Conservation (phyloP, 345 rosid genomes). For the Acer saccharum region DNA sequence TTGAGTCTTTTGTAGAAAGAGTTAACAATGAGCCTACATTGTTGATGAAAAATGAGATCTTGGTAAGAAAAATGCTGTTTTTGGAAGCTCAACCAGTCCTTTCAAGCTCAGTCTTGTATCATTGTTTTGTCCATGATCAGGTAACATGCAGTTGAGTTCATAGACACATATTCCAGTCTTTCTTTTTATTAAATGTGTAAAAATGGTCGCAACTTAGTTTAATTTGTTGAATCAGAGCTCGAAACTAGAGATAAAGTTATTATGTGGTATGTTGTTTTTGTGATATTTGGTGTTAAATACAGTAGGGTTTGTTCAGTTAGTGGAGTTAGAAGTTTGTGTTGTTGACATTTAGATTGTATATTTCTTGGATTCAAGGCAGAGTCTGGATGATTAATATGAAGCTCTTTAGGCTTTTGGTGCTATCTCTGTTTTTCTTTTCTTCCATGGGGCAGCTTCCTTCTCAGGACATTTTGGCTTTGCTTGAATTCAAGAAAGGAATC, state of each 20-base stretch:
- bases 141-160: slow-evolving; percentile 18
- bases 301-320: slow-evolving; percentile 21
- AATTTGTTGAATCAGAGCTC: slow-evolving; percentile 15
- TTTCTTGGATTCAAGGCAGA: slow-evolving; percentile 16
- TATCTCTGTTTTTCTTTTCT: slow-evolving; percentile 47
- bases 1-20: slow-evolving; percentile 29
- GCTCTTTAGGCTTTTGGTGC: slow-evolving; percentile 46
- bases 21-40: slow-evolving; percentile 41
- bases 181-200: slow-evolving; percentile 1
- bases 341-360: slow-evolving; percentile 16
- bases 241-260: slow-evolving; percentile 9
- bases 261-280: slow-evolving; percentile 12
- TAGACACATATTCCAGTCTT: slow-evolving; percentile 19
- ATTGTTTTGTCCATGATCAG: slow-evolving; percentile 24
- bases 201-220: slow-evolving; percentile 15
- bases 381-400: slow-evolving; percentile 44
- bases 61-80: slow-evolving; percentile 40
- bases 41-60: slow-evolving; percentile 42
- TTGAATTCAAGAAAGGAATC: slow-evolving; percentile 91
- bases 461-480: slow-evolving; percentile 91
- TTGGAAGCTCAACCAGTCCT: slow-evolving; percentile 30
- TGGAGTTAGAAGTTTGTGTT: slow-evolving; percentile 21
- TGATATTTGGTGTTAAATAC: slow-evolving; percentile 22
- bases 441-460: slow-evolving; percentile 94
- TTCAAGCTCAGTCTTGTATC: slow-evolving; percentile 14